A percentile compares a stretch with the other conserved stretches of the same genome.
phyloP scores from a whole-genome alignment of 2,329 filamentous ascomycete genomes.

The Blastomyces gilchristii region DNA sequence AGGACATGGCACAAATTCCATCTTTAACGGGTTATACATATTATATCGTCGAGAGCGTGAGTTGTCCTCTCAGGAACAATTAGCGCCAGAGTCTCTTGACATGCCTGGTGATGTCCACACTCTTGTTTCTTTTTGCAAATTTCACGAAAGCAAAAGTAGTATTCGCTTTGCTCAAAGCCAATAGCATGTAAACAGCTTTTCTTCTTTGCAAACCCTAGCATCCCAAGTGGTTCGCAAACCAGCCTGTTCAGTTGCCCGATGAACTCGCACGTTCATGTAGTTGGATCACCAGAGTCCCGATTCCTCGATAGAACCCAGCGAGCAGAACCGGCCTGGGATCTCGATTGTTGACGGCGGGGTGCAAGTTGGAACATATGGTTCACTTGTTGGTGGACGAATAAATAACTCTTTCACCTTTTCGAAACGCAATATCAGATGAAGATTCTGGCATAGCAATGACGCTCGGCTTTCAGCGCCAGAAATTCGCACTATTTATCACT shows the following conservation, averaged over 20 bases:
- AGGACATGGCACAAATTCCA: background rate
- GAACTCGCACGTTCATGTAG: background rate
- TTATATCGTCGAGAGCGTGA: background rate
- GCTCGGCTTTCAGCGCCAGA: too few relatives aligned
- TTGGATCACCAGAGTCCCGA: background rate
- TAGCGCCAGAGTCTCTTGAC: background rate
- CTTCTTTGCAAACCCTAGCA: background rate
- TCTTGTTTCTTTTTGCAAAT: background rate
- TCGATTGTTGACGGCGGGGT: too few relatives aligned
- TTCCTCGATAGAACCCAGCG: background rate
- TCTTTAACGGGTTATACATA: background rate
- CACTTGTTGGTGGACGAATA: too few relatives aligned
- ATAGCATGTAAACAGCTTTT: background rate
- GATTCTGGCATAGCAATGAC: too few relatives aligned
- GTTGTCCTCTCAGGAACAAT: background rate
- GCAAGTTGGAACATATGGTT: too few relatives aligned
- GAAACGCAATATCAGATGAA: too few relatives aligned
- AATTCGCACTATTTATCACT: too few relatives aligned
- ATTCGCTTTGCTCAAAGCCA: slow-evolving; percentile 1
- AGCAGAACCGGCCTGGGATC: background rate
- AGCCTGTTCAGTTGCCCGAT: background rate
- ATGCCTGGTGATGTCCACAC: background rate
- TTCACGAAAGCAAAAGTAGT: background rate
- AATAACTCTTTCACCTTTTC: too few relatives aligned
- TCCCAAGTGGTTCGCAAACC: background rate